Evolutionary conservation across 495 filamentous ascomycete genomes (phyloP).

Genomic region (Pseudevernia furfuracea): DNA sequence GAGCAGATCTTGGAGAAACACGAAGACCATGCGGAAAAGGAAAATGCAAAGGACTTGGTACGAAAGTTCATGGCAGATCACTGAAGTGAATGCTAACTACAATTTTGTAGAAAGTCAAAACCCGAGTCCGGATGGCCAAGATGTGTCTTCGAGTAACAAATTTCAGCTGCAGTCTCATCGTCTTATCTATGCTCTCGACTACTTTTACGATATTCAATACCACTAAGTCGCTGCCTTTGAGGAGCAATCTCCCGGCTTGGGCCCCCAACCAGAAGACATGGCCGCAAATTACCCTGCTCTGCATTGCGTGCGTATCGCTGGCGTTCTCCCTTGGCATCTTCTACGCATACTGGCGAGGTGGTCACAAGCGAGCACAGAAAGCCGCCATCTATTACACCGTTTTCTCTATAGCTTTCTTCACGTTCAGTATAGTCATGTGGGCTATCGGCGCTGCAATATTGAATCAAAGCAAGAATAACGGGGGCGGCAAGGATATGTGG

Average conservation of each 20-base stretch:
- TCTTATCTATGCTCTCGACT: conserved; percentile 75
- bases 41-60: conserved; percentile 80
- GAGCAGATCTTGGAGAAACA: conserved; percentile 75
- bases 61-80: neutral
- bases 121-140: conserved; percentile 87
- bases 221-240: conserved; percentile 61
- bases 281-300: conserved; percentile 80
- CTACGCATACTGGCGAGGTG: conserved; percentile 79
- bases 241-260: conserved; percentile 80
- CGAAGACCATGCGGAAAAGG: conserved; percentile 69
- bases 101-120: conserved; percentile 70
- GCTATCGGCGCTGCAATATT: conserved; percentile 76
- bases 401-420: conserved; percentile 87
- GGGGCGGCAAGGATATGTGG: conserved; percentile 81
- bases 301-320: conserved; percentile 72
- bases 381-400: conserved; percentile 87
- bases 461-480: conserved; percentile 63
- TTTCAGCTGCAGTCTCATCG: conserved; percentile 93
- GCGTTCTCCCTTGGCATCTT: conserved; percentile 72
- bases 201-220: conserved; percentile 86
- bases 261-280: conserved; percentile 68
- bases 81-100: conserved; percentile 31
- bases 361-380: conserved; percentile 84
- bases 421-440: conserved; percentile 92
- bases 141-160: conserved; percentile 86